These are phyloP conservation scores for Beta vulgaris DNA, from an alignment of 148 eudicot genomes.

Conservation along the genomic window DNA sequence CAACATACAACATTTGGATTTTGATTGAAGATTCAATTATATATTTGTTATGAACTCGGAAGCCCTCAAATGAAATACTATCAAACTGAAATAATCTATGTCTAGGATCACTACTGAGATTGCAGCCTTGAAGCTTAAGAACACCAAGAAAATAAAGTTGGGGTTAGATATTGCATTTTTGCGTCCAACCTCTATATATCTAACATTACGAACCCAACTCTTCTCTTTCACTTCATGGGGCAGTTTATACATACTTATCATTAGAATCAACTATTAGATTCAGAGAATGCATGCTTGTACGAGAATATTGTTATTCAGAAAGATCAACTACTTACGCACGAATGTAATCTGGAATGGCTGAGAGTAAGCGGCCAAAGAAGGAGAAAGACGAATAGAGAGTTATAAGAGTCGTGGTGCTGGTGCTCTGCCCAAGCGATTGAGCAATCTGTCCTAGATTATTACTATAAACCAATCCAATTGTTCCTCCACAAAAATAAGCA, in stretches of 20 bases:
- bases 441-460: slow-evolving; percentile 90
- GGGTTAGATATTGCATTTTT: too few species aligned
- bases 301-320: background rate
- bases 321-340: slow-evolving; percentile 52
- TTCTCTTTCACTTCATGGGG: too few species aligned
- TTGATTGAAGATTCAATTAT: too few species aligned
- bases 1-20: too few species aligned
- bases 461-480: slow-evolving; percentile 80
- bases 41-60: too few species aligned
- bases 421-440: slow-evolving; percentile 67
- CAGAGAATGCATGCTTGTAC: background rate
- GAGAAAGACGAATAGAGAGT: slow-evolving; percentile 84
- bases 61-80: too few species aligned
- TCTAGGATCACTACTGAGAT: too few species aligned
- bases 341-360: slow-evolving; percentile 76
- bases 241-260: background rate
- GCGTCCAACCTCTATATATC: too few species aligned
- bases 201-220: too few species aligned
- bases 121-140: too few species aligned
- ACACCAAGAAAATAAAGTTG: too few species aligned
- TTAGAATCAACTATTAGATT: background rate
- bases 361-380: slow-evolving; percentile 86
- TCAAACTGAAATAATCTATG: too few species aligned
- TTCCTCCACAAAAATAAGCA: slow-evolving; percentile 91
- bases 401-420: slow-evolving; percentile 55